Evolutionary conservation across 768 basidiomycete genomes (phyloP).

Genomic region (Phanerochaete carnosa): DNA sequence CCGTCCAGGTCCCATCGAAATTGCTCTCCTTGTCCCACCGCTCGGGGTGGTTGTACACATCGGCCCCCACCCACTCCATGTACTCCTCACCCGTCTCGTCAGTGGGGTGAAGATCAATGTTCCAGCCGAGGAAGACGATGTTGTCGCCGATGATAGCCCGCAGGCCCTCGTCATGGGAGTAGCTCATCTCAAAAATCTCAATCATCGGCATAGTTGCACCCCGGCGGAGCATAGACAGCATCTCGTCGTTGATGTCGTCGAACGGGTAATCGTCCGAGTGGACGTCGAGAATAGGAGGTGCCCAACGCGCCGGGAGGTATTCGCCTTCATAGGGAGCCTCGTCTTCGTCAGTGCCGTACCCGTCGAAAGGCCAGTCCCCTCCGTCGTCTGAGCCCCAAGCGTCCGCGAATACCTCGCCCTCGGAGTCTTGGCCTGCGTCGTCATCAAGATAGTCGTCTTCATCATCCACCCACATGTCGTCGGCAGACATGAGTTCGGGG

Average conservation of each 20-base stretch:
- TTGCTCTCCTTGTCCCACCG: constrained; percentile 35
- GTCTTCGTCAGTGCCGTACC: constrained; percentile 24
- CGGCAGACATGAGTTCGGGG: constrained; percentile 31
- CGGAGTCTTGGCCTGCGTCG: constrained; percentile 26
- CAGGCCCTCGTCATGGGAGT: constrained; percentile 53
- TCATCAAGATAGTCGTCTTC: constrained; percentile 19
- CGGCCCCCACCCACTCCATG: constrained; percentile 37
- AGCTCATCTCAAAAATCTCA: constrained; percentile 49
- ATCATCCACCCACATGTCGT: constrained; percentile 28
- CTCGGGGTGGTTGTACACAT: constrained; percentile 42
- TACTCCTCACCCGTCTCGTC: constrained; percentile 39
- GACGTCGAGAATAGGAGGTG: constrained; percentile 45
- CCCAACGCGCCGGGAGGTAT: constrained; percentile 52
- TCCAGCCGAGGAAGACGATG: constrained; percentile 67
- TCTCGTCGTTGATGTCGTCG: constrained; percentile 32
- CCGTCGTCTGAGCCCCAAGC: constrained; percentile 18
- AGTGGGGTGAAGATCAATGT: constrained; percentile 44
- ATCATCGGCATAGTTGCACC: constrained; percentile 62
- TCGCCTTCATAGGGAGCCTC: constrained; percentile 33
- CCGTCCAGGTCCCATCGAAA: constrained; percentile 39
- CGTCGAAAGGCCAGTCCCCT: constrained; percentile 24
- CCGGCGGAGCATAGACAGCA: constrained; percentile 47
- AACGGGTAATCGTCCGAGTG: constrained; percentile 32
- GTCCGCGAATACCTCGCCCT: constrained; percentile 28
- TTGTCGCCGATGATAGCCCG: constrained; percentile 38